Evolutionary conservation across 768 basidiomycete species (phyloP).

Genomic region (Pleurotus tuoliensis): DNA sequence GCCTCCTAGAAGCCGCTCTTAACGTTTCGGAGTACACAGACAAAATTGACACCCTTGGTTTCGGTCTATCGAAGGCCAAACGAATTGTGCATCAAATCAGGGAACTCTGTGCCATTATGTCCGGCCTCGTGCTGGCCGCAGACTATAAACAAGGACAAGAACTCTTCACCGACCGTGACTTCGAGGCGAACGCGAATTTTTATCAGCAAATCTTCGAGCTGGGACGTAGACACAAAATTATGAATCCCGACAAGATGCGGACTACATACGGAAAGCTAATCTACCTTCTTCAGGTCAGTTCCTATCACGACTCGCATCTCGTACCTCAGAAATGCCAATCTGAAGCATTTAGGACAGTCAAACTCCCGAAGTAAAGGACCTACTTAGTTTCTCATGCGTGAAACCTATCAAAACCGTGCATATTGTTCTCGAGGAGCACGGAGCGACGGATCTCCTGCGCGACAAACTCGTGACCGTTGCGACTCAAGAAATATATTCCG

Average conservation of each 20-base stretch:
- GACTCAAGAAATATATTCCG: conserved; percentile 79
- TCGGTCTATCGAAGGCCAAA: conserved; percentile 77
- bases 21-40: conserved; percentile 87
- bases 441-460: conserved; percentile 64
- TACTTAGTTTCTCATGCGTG: conserved; percentile 77
- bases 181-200: conserved; percentile 74
- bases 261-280: conserved; percentile 85
- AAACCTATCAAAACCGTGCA: conserved; percentile 76
- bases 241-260: conserved; percentile 92
- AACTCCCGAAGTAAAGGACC: conserved; percentile 74
- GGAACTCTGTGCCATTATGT: conserved; percentile 85
- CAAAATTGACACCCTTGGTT: conserved; percentile 81
- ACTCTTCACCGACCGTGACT: conserved; percentile 78
- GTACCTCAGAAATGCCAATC: conserved; percentile 8
- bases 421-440: conserved; percentile 57
- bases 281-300: conserved; percentile 71
- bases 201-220: conserved; percentile 81
- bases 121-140: conserved; percentile 74
- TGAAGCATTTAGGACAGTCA: conserved; percentile 67
- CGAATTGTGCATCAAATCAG: conserved; percentile 84
- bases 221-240: conserved; percentile 83
- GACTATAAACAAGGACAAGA: conserved; percentile 90
- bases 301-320: background rate
- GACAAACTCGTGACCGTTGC: conserved; percentile 74
- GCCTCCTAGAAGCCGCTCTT: conserved; percentile 80